Evolutionary conservation across 768 basidiomycete genomes (phyloP).

Genomic region (Glaciozyma martinii): DNA sequence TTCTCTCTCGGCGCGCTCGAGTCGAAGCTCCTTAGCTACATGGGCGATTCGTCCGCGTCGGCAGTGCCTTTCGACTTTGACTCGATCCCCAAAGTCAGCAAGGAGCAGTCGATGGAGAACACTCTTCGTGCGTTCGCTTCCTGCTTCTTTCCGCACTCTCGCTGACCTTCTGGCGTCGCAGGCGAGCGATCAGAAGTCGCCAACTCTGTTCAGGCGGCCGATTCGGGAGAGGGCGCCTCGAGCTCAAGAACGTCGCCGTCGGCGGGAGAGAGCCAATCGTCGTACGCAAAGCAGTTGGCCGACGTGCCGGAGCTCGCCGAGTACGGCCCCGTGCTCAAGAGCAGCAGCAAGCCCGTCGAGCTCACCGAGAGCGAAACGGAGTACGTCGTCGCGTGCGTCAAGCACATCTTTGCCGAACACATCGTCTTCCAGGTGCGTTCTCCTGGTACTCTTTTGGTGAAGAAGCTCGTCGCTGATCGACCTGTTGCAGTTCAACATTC

Average conservation of each 20-base stretch:
- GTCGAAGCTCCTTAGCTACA: slow-evolving; percentile 82
- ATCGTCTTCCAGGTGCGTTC: slow-evolving; percentile 83
- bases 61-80: slow-evolving; percentile 72
- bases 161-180: background rate
- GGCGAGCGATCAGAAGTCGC: slow-evolving; percentile 26
- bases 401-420: slow-evolving; percentile 92
- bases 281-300: slow-evolving; percentile 73
- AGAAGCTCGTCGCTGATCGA: background rate
- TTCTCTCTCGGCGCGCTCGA: slow-evolving; percentile 86
- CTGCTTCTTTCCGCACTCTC: background rate
- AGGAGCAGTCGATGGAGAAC: slow-evolving; percentile 81
- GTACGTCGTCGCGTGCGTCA: slow-evolving; percentile 92
- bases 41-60: slow-evolving; percentile 67
- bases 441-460: background rate
- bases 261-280: slow-evolving; percentile 77
- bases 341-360: slow-evolving; percentile 64
- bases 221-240: slow-evolving; percentile 31
- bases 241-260: slow-evolving; percentile 43
- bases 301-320: slow-evolving; percentile 74
- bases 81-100: slow-evolving; percentile 85
- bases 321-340: slow-evolving; percentile 82
- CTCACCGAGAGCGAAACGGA: slow-evolving; percentile 96
- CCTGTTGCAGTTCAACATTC: slow-evolving; percentile 73
- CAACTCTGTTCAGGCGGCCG: slow-evolving; percentile 55
- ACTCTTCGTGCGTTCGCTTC: slow-evolving; percentile 60